These are phyloP conservation scores for Arthromyces matolae DNA, from an alignment of 768 basidiomycete genomes.

Conservation along the genomic window DNA sequence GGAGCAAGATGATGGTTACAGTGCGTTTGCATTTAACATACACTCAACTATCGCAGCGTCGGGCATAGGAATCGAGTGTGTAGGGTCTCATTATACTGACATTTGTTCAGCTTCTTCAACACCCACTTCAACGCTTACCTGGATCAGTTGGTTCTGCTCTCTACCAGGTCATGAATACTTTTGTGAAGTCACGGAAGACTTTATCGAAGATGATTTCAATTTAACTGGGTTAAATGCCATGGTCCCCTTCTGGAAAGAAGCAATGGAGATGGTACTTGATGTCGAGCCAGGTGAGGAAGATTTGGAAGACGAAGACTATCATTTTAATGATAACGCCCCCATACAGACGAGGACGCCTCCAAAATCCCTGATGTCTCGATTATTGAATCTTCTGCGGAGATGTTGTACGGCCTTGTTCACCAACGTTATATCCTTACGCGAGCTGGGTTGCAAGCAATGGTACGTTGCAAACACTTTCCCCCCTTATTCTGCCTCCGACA, in stretches of 20 bases:
- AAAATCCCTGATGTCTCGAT: conserved; percentile 99
- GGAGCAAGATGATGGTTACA: conserved; percentile 73
- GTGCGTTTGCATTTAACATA: conserved; percentile 46
- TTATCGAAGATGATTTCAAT: conserved; percentile 99
- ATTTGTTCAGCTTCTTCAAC: conserved; percentile 73
- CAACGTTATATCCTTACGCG: conserved; percentile 97
- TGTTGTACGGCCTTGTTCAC: conserved; percentile 96
- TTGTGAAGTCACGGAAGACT: conserved; percentile 96
- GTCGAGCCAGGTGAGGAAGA: conserved; percentile 87
- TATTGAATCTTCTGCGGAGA: conserved; percentile 95
- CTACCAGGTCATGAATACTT: conserved; percentile 96
- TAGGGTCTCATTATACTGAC: conserved; percentile 20
- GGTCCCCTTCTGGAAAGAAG: conserved; percentile 99
- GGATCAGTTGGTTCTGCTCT: conserved; percentile 97
- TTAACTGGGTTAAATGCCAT: conserved; percentile 91
- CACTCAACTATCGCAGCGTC: conserved; percentile 8
- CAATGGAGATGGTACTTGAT: conserved; percentile 99
- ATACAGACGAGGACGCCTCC: conserved; percentile 79
- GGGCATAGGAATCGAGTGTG: not conserved
- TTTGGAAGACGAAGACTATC: not conserved
- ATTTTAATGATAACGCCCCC: conserved; percentile 3
- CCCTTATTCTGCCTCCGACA: conserved; percentile 7
- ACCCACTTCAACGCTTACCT: conserved; percentile 87
- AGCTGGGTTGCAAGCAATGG: conserved; percentile 93
- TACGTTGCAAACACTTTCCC: conserved; percentile 33